Conservation (phyloP, 2,329 filamentous ascomycete species). For the Magnaporthales sp. region DNA sequence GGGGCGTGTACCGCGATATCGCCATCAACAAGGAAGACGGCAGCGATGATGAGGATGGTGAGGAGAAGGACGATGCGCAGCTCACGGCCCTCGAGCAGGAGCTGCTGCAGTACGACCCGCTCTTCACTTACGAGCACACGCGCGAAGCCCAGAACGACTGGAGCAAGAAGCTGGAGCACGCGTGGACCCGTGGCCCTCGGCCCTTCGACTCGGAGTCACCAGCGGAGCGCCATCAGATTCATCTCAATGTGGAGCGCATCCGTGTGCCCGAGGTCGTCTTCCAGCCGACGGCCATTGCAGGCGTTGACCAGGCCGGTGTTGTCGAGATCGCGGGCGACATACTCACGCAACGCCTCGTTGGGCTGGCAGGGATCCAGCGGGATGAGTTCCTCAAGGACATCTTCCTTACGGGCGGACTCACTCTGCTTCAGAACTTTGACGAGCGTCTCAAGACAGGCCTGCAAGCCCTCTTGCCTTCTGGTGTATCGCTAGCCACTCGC, state of each 20-base stretch:
- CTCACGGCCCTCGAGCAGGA: conserved; percentile 76
- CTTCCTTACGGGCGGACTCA: conserved; percentile 92
- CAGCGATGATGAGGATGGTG: conserved; percentile 85
- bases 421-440: conserved; percentile 79
- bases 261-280: conserved; percentile 90
- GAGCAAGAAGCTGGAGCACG: conserved; percentile 85
- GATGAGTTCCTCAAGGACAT: conserved; percentile 73
- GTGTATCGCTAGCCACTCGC: conserved; percentile 59
- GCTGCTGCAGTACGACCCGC: conserved; percentile 75
- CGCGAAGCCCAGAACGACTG: conserved; percentile 90
- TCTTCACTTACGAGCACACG: conserved; percentile 87
- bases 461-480: conserved; percentile 61
- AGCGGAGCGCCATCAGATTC: conserved; percentile 74
- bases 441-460: conserved; percentile 69
- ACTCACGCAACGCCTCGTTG: conserved; percentile 68
- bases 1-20: conserved; percentile 89
- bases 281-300: conserved; percentile 75
- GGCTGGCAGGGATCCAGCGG: conserved; percentile 39
- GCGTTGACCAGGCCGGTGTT: conserved; percentile 86
- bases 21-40: conserved; percentile 61
- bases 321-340: conserved; percentile 90
- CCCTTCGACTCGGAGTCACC: conserved; percentile 77
- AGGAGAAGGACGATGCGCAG: conserved; percentile 70
- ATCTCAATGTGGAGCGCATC: conserved; percentile 94
- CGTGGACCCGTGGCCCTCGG: conserved; percentile 79